Conservation (phyloP, 345 rosid genomes). For the Acer yangbiense region DNA sequence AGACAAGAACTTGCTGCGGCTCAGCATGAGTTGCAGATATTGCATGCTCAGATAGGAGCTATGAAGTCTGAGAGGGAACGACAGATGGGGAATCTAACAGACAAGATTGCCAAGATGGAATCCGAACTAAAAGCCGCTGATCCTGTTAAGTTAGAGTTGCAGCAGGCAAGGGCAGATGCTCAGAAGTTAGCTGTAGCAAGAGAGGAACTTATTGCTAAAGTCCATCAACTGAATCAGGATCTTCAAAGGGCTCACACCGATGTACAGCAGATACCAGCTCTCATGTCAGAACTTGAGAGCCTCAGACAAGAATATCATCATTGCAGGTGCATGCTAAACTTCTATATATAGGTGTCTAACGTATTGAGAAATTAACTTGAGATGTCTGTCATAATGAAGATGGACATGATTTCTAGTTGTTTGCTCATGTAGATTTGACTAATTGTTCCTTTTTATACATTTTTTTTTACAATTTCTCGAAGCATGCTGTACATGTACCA, state of each 20-base stretch:
- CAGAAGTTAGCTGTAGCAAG: conserved; percentile 64
- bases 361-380: background rate
- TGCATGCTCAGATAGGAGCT: conserved; percentile 70
- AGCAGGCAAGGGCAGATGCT: conserved; percentile 75
- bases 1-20: conserved; percentile 90
- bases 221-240: conserved; percentile 74
- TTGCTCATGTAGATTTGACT: background rate
- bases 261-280: conserved; percentile 75
- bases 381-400: background rate
- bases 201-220: conserved; percentile 80
- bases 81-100: conserved; percentile 63
- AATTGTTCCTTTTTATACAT: background rate
- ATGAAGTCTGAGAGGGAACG: conserved; percentile 83
- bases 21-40: conserved; percentile 86
- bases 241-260: conserved; percentile 74
- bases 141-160: conserved; percentile 67
- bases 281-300: conserved; percentile 78
- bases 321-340: conserved; percentile 65
- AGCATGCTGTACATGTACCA: background rate
- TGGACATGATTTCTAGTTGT: background rate
- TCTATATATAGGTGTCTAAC: conserved; percentile 17
- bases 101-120: conserved; percentile 78
- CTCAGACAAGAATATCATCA: conserved; percentile 90
- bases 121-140: conserved; percentile 72
- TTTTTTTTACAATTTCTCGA: background rate